A percentile compares a stretch with the other conserved stretches of the same genome.
These are phyloP conservation scores for Dissophora ornata DNA, from an alignment of 192 early-diverging fungal species.

Conservation along the genomic window DNA sequence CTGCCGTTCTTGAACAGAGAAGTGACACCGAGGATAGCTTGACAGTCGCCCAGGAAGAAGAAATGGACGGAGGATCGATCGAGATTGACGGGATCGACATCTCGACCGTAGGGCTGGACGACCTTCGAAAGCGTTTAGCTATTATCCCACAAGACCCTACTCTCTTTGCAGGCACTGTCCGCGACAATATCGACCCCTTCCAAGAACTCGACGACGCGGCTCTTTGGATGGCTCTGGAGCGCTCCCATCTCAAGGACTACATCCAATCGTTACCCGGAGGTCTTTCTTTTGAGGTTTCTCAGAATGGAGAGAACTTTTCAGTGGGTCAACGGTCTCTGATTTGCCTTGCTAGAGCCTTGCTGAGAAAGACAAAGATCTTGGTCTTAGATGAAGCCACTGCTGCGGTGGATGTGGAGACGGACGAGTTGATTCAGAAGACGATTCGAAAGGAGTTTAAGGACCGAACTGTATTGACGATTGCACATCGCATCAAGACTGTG, in stretches of 20 bases:
- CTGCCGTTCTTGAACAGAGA: conserved; percentile 2
- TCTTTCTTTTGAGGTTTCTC: conserved; percentile 77
- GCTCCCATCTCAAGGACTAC: conserved; percentile 73
- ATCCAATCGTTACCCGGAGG: conserved; percentile 70
- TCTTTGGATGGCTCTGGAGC: conserved; percentile 77
- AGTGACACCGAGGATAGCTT: neutral
- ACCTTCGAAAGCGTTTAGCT: conserved; percentile 78
- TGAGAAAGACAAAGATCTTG: conserved; percentile 65
- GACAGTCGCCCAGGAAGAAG: conserved; percentile 1
- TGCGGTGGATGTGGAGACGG: conserved; percentile 60
- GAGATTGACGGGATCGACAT: conserved; percentile 83
- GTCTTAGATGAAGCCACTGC: conserved; percentile 63
- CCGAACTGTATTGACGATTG: conserved; percentile 88
- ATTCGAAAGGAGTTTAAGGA: conserved; percentile 81
- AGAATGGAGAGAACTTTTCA: conserved; percentile 86
- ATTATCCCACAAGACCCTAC: conserved; percentile 94
- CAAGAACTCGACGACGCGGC: conserved; percentile 58
- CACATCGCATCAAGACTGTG: conserved; percentile 90
- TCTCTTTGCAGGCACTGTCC: conserved; percentile 74
- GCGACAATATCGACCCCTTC: conserved; percentile 70
- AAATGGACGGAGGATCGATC: conserved; percentile 68
- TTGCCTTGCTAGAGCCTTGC: conserved; percentile 74
- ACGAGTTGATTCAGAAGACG: conserved; percentile 66
- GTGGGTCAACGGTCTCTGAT: conserved; percentile 82
- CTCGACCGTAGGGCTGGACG: conserved; percentile 69